A percentile compares a stretch with the other conserved stretches of the same genome.
phyloP scores from a whole-genome alignment of 1,139 yeast genomes.

The Kluyveromyces marxianus region DNA sequence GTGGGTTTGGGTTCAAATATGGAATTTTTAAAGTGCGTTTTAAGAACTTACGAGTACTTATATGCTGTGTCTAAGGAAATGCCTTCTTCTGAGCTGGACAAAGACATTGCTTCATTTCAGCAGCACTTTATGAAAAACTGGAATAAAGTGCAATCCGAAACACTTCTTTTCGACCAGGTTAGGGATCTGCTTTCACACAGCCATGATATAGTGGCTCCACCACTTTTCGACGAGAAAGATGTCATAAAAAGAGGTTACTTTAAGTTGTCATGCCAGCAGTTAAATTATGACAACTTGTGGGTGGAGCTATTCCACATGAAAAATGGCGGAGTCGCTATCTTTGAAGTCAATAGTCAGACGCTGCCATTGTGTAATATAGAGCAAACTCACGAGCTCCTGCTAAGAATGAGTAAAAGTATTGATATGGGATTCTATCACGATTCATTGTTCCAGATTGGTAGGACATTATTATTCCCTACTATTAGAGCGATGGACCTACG shows the following conservation, averaged over 20 bases:
- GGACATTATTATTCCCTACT: constrained; percentile 32
- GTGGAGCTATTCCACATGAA: constrained; percentile 26
- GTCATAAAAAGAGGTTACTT: constrained; percentile 16
- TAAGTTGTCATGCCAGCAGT: constrained; percentile 9
- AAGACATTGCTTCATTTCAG: constrained; percentile 13
- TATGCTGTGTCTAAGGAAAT: constrained; percentile 5
- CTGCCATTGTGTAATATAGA: constrained; percentile 6
- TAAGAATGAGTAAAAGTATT: constrained; percentile 8
- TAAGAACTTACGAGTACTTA: constrained; percentile 11
- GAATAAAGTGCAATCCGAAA: constrained; percentile 11
- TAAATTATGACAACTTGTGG: constrained; percentile 15
- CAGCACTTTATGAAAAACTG: constrained; percentile 12
- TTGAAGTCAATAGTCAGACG: constrained; percentile 25
- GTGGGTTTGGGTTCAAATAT: constrained; percentile 11
- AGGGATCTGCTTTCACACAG: constrained; percentile 13
- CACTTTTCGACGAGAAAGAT: constrained; percentile 11
- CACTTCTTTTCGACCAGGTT: constrained; percentile 13
- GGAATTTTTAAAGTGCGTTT: constrained; percentile 10
- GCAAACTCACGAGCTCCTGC: constrained; percentile 6
- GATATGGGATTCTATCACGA: constrained; percentile 1
- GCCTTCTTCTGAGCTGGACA: constrained; percentile 6
- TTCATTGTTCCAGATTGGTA: constrained; percentile 21
- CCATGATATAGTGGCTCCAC: constrained; percentile 10
- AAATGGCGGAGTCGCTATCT: constrained; percentile 29
- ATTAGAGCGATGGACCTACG: constrained; percentile 29